A percentile compares a stretch with the other conserved stretches of the same genome.
Conservation (phyloP, 345 rosid genomes). For the Populus tremula region DNA sequence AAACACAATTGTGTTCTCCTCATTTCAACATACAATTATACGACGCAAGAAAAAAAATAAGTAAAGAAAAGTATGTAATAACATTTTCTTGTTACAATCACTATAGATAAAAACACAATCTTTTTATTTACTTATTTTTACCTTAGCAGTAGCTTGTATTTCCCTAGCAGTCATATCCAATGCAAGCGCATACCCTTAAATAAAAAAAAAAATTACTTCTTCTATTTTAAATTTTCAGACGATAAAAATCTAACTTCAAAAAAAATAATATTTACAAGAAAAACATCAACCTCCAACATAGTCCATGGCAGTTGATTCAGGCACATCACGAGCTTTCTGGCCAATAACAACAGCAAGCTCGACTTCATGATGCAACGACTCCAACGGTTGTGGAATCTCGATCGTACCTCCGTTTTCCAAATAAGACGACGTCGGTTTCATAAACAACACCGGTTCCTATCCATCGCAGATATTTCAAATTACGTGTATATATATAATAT, state of each 20-base stretch:
- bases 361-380: conserved; percentile 86
- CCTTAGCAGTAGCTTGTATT: conserved; percentile 83
- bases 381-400: conserved; percentile 70
- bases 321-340: conserved; percentile 75
- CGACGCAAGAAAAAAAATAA: no score
- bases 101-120: no score
- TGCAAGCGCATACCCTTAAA: conserved; percentile 81
- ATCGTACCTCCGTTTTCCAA: conserved; percentile 84
- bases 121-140: conserved; percentile 4
- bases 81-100: no score
- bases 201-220: neutral
- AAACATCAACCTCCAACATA: conserved; percentile 67
- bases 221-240: neutral
- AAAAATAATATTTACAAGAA: neutral
- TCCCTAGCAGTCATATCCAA: conserved; percentile 95
- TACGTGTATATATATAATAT: no score
- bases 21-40: no score
- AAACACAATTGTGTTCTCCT: no score
- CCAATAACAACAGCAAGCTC: conserved; percentile 90
- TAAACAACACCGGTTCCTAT: conserved; percentile 82
- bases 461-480: neutral
- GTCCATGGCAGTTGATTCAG: conserved; percentile 73
- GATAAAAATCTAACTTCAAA: neutral
- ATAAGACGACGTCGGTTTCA: conserved; percentile 93
- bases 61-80: no score